These are phyloP conservation scores for Xylaria acuta DNA, from an alignment of 495 filamentous ascomycete genomes.

Conservation along the genomic window DNA sequence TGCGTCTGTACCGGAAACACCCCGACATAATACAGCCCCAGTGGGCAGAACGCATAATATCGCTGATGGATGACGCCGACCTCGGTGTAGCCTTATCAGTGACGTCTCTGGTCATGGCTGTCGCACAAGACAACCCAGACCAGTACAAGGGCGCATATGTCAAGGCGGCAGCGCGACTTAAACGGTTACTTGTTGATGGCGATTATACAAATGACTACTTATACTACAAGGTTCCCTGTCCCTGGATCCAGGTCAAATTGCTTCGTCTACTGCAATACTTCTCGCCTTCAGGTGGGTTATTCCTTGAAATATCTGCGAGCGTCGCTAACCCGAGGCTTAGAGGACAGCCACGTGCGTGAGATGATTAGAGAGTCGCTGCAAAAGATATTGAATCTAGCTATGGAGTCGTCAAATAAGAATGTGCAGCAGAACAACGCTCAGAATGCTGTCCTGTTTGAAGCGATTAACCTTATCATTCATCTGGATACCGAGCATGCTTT, in stretches of 20 bases:
- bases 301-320: neutral
- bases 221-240: constrained; percentile 98
- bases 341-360: constrained; percentile 88
- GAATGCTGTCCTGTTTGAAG: constrained; percentile 97
- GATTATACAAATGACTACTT: constrained; percentile 88
- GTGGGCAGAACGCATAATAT: constrained; percentile 97
- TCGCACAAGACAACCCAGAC: constrained; percentile 91
- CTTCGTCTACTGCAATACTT: constrained; percentile 93
- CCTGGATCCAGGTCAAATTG: constrained; percentile 97
- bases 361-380: constrained; percentile 92
- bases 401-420: constrained; percentile 95
- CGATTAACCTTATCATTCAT: constrained; percentile 97
- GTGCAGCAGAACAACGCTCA: constrained; percentile 99
- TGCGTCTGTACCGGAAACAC: constrained; percentile 93
- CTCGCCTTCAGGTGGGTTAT: constrained; percentile 80
- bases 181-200: constrained; percentile 85
- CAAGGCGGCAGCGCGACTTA: constrained; percentile 88
- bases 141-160: constrained; percentile 93
- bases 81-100: constrained; percentile 95
- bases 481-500: constrained; percentile 95
- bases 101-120: constrained; percentile 93
- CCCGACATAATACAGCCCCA: constrained; percentile 91
- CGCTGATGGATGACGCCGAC: constrained; percentile 96
- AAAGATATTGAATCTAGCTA: constrained; percentile 85
- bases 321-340: constrained; percentile 52